Evolutionary conservation across 768 basidiomycete species (phyloP).

Genomic region (Gautieria morchelliformis): DNA sequence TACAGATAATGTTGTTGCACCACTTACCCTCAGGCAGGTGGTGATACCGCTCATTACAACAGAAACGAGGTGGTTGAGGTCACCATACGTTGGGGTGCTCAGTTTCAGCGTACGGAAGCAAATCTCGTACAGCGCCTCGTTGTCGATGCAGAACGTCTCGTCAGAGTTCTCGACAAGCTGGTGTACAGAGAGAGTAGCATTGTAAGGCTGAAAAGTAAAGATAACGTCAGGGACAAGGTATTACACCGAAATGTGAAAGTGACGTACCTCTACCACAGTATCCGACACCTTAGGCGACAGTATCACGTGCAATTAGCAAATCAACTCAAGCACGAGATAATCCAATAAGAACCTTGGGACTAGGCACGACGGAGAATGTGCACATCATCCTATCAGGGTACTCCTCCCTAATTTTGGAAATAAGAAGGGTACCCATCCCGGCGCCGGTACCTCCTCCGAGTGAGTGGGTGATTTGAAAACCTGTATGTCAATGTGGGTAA

Average conservation of each 20-base stretch:
- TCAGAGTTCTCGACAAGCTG: slow-evolving; percentile 99
- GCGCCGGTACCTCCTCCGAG: slow-evolving; percentile 99
- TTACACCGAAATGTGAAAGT: not conserved
- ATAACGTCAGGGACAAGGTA: not conserved
- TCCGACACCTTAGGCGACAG: slow-evolving; percentile 55
- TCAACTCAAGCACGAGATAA: not conserved
- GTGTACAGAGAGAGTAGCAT: slow-evolving; percentile 95
- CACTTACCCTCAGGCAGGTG: slow-evolving; percentile 73
- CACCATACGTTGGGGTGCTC: slow-evolving; percentile 89
- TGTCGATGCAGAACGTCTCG: slow-evolving; percentile 99
- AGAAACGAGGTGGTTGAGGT: slow-evolving; percentile 96
- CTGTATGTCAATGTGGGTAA: slow-evolving; percentile 24
- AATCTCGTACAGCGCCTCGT: slow-evolving; percentile 98
- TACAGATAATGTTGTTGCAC: not conserved
- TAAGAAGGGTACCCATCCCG: slow-evolving; percentile 98
- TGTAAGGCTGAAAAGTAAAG: slow-evolving; percentile 67
- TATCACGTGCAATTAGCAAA: not conserved
- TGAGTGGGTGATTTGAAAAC: slow-evolving; percentile 99
- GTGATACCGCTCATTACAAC: slow-evolving; percentile 99
- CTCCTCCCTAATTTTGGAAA: slow-evolving; percentile 98
- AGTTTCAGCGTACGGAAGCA: slow-evolving; percentile 98
- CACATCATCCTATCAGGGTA: slow-evolving; percentile 99
- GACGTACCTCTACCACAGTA: slow-evolving; percentile 84
- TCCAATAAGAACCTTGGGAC: slow-evolving; percentile 55
- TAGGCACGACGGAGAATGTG: slow-evolving; percentile 97